Evolutionary conservation across 495 filamentous ascomycete genomes (phyloP), one percentile per base, ranked within the genome.

Genomic region (Penicillium antarcticum): DNA sequence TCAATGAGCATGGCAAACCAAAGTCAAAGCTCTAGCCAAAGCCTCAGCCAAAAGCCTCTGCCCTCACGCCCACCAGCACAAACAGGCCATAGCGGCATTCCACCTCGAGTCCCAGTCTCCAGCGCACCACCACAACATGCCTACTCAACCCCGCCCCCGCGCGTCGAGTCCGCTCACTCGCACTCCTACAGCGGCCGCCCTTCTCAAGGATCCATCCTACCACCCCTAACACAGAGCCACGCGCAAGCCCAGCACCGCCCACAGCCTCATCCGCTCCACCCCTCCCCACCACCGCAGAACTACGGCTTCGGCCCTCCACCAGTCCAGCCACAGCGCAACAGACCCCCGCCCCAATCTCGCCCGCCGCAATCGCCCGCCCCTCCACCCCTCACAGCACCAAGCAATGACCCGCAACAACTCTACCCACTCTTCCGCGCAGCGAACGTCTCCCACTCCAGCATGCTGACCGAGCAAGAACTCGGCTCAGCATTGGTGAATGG

Each of bases 401-500:
- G 87, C 29, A 60, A 74, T 65, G 74, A 78, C 51, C 74, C 73
- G 13, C 67, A 76, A 44, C 72, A 77, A 39, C 78, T 98, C 8
- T 85, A 88, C 58, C 89, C 88, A 0, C 76, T 97, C 16, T 98
- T 98, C 77, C 83, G 87, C 45, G 89, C 91, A 0, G 94, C 96
- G 12, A 95, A 98, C 70, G 89, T 89, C 56, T 75, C 67, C 79
- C 84, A 87, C 23, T 89, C 81, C 40, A 92, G 92, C 18, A 80
- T 90, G 46, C 79, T 98, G 35, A 89, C 86, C 1, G 95, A 97
- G 66, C 73, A 78, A 53, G 94, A 98, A 69, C 88, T 98, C 14
- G 84, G 88, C 9, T 87, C 88, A 0, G 94, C 94, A 10, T 84
- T 98, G 8, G 95, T 98, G 35, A 98, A 98, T 67, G 92, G 91